Conservation (phyloP, 345 rosid species). For the Eucalyptus erythrocorys region DNA sequence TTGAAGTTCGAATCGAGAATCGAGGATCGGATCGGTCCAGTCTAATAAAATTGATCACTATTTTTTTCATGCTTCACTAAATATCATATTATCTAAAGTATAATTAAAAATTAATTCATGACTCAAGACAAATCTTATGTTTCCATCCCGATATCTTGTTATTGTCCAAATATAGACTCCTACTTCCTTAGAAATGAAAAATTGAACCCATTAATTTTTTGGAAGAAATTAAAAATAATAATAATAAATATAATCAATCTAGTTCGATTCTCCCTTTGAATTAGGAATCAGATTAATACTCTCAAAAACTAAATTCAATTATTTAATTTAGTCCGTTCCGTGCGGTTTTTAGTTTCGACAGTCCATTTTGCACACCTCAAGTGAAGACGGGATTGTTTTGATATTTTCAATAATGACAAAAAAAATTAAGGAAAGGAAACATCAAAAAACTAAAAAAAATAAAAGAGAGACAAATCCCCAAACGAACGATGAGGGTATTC, state of each 20-base stretch:
- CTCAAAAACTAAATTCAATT: fast-evolving
- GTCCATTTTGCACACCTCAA: fast-evolving
- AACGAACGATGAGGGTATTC: not conserved
- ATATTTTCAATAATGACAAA: not conserved
- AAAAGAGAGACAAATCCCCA: not conserved
- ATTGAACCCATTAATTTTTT: not conserved
- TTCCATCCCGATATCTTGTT: too few species aligned
- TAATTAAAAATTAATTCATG: too few species aligned
- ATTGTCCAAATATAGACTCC: fast-evolving
- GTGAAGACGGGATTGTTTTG: fast-evolving
- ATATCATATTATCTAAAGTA: too few species aligned
- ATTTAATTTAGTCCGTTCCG: fast-evolving
- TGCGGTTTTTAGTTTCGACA: fast-evolving
- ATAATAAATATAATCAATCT: fast-evolving
- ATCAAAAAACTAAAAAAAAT: fast-evolving
- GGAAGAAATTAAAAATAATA: not conserved
- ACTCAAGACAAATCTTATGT: fast-evolving
- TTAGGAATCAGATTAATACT: fast-evolving
- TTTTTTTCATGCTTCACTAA: too few species aligned
- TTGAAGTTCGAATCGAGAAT: fast-evolving
- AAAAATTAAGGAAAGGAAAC: fast-evolving
- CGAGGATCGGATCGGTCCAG: fast-evolving
- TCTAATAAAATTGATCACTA: fast-evolving
- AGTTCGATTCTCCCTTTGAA: fast-evolving
- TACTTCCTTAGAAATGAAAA: too few species aligned